phyloP scores from a whole-genome alignment of 129 eudicot genomes.

The Flaveria robusta region DNA sequence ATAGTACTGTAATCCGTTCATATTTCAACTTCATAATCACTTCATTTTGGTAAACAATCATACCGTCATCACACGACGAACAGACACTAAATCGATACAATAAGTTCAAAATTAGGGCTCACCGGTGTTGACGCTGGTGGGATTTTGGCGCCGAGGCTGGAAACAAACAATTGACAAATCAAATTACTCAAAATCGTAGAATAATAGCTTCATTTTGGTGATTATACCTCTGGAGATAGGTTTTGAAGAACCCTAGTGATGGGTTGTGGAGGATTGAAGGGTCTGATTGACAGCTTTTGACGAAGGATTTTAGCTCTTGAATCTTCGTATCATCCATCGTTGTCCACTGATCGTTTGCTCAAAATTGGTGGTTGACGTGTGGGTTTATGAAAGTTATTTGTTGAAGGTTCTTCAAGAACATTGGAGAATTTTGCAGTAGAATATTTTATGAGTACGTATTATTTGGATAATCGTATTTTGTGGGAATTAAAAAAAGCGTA shows the following conservation, averaged over 20 bases:
- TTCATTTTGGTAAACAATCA: too few relatives aligned
- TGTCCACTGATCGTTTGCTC: conserved; percentile 18
- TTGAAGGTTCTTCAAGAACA: not conserved
- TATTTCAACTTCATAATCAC: too few relatives aligned
- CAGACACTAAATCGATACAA: not conserved
- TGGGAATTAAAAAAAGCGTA: too few relatives aligned
- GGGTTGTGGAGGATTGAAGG: conserved; percentile 66
- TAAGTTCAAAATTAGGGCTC: conserved; percentile 12
- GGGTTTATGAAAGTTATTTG: not conserved
- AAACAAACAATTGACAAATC: conserved; percentile 19
- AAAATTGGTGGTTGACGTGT: not conserved
- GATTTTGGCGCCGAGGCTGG: conserved; percentile 63
- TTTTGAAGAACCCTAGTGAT: conserved; percentile 70
- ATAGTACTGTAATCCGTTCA: too few relatives aligned
- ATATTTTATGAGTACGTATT: too few relatives aligned
- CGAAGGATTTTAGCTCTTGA: conserved; percentile 53
- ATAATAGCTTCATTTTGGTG: not conserved
- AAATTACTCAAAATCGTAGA: not conserved
- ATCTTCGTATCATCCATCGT: conserved; percentile 56
- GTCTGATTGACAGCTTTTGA: conserved; percentile 54
- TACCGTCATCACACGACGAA: not conserved
- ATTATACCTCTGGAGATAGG: conserved; percentile 62
- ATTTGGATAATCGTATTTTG: too few relatives aligned
- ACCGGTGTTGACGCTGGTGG: conserved; percentile 47
- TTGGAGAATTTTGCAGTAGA: not conserved